Base-by-base conservation (phyloP, 257 asterid species). In the Echium plantagineum region DNA sequence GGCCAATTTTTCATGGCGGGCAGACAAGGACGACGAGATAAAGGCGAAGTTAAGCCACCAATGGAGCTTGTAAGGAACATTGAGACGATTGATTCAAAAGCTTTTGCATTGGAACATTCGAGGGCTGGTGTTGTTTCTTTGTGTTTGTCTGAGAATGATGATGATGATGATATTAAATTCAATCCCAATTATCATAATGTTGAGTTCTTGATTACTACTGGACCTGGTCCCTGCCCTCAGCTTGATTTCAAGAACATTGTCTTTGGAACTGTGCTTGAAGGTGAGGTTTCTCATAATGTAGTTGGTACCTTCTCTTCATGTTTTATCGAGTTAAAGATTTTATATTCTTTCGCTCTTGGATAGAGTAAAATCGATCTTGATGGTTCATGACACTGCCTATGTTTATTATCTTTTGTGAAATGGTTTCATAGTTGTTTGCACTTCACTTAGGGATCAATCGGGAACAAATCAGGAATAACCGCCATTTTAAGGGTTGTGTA, bases 191-290 rank as follows among this genome's bases (percentile, higher is more conserved):
- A 90, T 66, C 96, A 81, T 56, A 90, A 90, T 66, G 97, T 90
- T 2, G 97, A 90, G 72, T 90, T 90, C 81, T 78, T 90, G 89
- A 73, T 87, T 65, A 90, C 97, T 6, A 85, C 96, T 9, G 97
- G 96, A 16, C 97, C 97, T 13, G 95, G 89, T 24, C 97, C 97
- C 6, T 83, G 84, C 55, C 95, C 95, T 22, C 84, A 85, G 78
- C 95, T 90, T 65, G 97, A 90, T 66, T 67, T 66, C 60, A 85
- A 74, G 81, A 90, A 90, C 57, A 90, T 90, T 62, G 97, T 87
- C 19, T 90, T 90, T 63, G 97, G 97, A 28, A 67, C 95, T 21
- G 96, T 90, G 31, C 81, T 90, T 72, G 84, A 90, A 81, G 97
- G 97, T 89, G 4, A 73, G 76, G 70, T 26, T 65, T 53, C 8